Base-by-base conservation (phyloP, 2,329 filamentous ascomycete species). In the Talaromyces sp. region DNA sequence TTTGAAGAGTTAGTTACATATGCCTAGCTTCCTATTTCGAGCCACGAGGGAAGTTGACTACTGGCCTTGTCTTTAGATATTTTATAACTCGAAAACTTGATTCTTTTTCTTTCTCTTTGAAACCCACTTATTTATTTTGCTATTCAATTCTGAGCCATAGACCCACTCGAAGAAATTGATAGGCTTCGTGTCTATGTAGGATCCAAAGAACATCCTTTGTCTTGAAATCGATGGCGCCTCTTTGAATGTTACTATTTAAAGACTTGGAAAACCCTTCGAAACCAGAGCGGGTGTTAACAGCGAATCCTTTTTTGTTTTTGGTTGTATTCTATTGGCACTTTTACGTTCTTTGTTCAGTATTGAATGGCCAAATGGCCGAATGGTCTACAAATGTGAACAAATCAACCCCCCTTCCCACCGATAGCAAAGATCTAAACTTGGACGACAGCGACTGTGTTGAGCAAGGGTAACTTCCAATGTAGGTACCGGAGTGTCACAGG, bases 141-240 rank as follows among this genome's bases (percentile, higher is more conserved):
- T 47, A 6, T 47, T 47, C 18, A 47, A 47, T 47, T 47, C 10
- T 8, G 4, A 18, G 44, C n/a, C 8, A 4, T 23, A 52, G 23
- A 52, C 47, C n/a, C 23, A 4, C 9, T n/a, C 18, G 23, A 2
- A 16, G 9, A 12, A 23, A 23, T 23, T 23, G 23, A 28, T 52
- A 53, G 5, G 14, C 16, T n/a, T 12, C 5, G 12, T 8, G 23
- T 16, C 6, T 31, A 53, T 7, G 50, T 53, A 31, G 50, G 27
- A 53, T 31, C 27, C 27, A 53, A 53, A 53, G 50, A 53, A 31
- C 50, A 31, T 31, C 12, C 50, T 53, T 53, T 53, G 50, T 53
- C 28, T 31, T 53, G 10, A 88, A 4, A 47, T 27, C 10, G 10
- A 47, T n/a, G 23, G 44, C 23, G 18, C 10, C 12, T 27, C 44